Evolutionary conservation across 345 rosid species (phyloP).

Genomic region (Salix caprea): DNA sequence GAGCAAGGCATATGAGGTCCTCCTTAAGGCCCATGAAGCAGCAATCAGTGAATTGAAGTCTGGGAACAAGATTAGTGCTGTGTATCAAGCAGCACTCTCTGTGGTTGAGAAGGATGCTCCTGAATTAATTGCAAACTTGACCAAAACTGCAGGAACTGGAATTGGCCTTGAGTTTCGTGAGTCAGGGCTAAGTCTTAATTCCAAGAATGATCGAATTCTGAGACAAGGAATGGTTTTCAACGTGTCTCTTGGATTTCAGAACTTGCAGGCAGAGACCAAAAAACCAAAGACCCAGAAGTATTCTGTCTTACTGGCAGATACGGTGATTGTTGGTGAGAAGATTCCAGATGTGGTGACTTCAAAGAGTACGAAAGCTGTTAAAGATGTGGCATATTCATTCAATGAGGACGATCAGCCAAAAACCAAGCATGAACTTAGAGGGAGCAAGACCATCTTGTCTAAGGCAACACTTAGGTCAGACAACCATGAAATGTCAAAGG

Average conservation of each 20-base stretch:
- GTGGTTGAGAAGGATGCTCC: slow-evolving; percentile 83
- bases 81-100: slow-evolving; percentile 71
- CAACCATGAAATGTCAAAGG: slow-evolving; percentile 82
- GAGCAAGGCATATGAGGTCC: slow-evolving; percentile 86
- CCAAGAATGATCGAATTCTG: slow-evolving; percentile 64
- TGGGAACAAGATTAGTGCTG: slow-evolving; percentile 62
- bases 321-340: slow-evolving; percentile 68
- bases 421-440: slow-evolving; percentile 35
- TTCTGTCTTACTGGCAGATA: slow-evolving; percentile 80
- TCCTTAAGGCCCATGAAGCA: slow-evolving; percentile 90
- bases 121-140: slow-evolving; percentile 59
- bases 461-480: slow-evolving; percentile 89
- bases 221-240: slow-evolving; percentile 73
- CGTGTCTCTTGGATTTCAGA: slow-evolving; percentile 85
- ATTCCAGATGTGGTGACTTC: slow-evolving; percentile 53
- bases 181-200: slow-evolving; percentile 72
- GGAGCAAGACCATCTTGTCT: slow-evolving; percentile 38
- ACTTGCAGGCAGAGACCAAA: slow-evolving; percentile 53
- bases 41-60: slow-evolving; percentile 67
- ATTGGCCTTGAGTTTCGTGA: slow-evolving; percentile 95
- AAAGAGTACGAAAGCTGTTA: slow-evolving; percentile 67
- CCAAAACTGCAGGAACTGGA: slow-evolving; percentile 95
- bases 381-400: slow-evolving; percentile 85
- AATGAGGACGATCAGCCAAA: slow-evolving; percentile 63
- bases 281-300: slow-evolving; percentile 61